Base-by-base conservation (phyloP, 73 alveolate genomes). In the Stentor coeruleus region DNA sequence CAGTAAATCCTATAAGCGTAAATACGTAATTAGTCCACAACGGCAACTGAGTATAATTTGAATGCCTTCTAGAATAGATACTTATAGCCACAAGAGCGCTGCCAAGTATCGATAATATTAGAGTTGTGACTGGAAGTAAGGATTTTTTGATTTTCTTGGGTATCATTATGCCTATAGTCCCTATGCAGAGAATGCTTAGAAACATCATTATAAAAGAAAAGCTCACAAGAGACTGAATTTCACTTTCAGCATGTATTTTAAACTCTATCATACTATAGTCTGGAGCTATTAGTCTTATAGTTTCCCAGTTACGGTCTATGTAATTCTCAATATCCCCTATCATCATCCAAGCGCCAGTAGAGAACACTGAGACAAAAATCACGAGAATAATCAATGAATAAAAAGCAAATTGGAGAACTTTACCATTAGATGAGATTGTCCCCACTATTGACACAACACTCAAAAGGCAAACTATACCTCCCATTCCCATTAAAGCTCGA, bases 401-500 rank as follows among this genome's bases (percentile, higher is more conserved):
- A 66, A 66, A 66, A 66, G 79, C 14, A 66, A 66, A 66, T 40
- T 28, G 39, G 49, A 66, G 79, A 20, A 66, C 36, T 33, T 66
- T 66, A 14, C 49, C 11, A 2, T 31, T 66, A 11, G n/a, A 20
- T 11, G 14, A 11, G n/a, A 66, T 66, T 1, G n/a, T 66, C n/a
- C 79, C 79, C 11, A 66, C 39, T 11, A 66, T 26, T 14, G 79
- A 20, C n/a, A 66, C 37, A 33, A 66, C 37, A 1, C 79, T 31
- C 33, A 66, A 31, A 20, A 66, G n/a, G 2, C 40, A 66, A 37
- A 66, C 39, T 14, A 66, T 66, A 14, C 36, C 79, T 66, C 79
- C 79, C 79, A 66, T 66, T 20, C 79, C 79, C 79, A 66, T 66
- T 33, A 66, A 33, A 66, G 79, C 79, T 33, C 37, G n/a, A 31